These are phyloP conservation scores for Adansonia digitata DNA, from an alignment of 345 rosid genomes.

Conservation along the genomic window DNA sequence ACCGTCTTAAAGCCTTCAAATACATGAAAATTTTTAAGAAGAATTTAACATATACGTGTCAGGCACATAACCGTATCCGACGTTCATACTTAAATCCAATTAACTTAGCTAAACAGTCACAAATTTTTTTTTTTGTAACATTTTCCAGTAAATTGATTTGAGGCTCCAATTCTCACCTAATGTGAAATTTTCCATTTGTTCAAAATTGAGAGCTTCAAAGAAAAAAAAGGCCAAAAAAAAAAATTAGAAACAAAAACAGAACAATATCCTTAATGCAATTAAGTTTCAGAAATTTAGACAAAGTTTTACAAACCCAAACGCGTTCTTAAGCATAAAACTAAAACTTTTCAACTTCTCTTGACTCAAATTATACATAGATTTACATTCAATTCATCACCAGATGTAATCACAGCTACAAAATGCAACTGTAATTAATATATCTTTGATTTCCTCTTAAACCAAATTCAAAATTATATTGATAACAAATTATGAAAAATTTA, in stretches of 20 bases:
- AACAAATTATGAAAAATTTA: too few relatives aligned
- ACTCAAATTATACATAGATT: background rate
- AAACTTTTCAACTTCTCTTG: background rate
- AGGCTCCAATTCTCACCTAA: background rate
- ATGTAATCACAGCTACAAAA: background rate
- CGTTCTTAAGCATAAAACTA: background rate
- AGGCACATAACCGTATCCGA: too few relatives aligned
- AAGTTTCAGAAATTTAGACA: background rate
- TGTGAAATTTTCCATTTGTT: background rate
- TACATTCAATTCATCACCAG: background rate
- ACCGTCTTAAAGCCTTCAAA: too few relatives aligned
- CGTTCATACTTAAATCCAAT: too few relatives aligned
- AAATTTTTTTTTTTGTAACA: too few relatives aligned
- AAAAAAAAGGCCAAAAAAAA: background rate
- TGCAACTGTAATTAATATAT: background rate
- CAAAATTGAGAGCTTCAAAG: background rate
- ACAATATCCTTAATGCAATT: background rate
- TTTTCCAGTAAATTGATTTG: background rate
- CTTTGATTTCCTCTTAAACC: background rate
- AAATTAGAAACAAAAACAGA: background rate
- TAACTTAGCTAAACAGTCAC: background rate
- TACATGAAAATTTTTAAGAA: too few relatives aligned
- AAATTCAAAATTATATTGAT: background rate
- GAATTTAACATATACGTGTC: too few relatives aligned
- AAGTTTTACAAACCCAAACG: background rate